Base-by-base conservation (phyloP, 1,139 yeast species). In the Yamadazyma atmosphaerica region DNA sequence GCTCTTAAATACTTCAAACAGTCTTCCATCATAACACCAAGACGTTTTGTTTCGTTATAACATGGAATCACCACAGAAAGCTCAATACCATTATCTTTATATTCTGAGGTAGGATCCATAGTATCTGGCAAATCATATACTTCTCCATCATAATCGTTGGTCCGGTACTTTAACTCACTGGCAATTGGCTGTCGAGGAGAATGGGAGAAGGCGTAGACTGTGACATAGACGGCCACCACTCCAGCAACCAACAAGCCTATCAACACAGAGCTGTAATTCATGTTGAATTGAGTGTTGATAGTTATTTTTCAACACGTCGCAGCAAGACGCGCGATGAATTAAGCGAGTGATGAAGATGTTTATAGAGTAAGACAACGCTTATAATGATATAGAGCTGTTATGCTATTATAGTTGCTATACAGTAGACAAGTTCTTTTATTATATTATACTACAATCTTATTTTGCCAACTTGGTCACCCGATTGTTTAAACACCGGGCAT, bases 31-130 rank as follows among this genome's bases (percentile, higher is more conserved):
- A 92, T 87, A 35, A 65, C 59, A 22, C 79, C 78, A 42, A 92
- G 72, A 41, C 98, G 72, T 16, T 70, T 61, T 1, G 85, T 81
- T 62, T 92, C 98, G 58, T 92, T 92, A 58, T 77, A 92, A 56
- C 97, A 89, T 8, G 98, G 98, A 13, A 92, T 77, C 11, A 94
- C 88, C 22, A 92, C 83, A 27, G 94, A 81, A 34, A 90, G 52
- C 30, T 73, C 73, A 18, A 84, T 59, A 1, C 53, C 58, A 9
- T 49, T 56, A 36, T 63, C 59, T 2, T 45, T 47, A 34, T 56
- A 65, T 42, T 62, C 58, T 4, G 81, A 63, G 12, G 33, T 24
- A 2, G 61, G 52, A 32, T 47, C 47, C 27, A 60, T 52, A 35
- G 65, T 59, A 24, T 54, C 51, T 18, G 69, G 70, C 39, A 68